Conservation (phyloP, 129 eudicot species). For the Tagetes erecta region DNA sequence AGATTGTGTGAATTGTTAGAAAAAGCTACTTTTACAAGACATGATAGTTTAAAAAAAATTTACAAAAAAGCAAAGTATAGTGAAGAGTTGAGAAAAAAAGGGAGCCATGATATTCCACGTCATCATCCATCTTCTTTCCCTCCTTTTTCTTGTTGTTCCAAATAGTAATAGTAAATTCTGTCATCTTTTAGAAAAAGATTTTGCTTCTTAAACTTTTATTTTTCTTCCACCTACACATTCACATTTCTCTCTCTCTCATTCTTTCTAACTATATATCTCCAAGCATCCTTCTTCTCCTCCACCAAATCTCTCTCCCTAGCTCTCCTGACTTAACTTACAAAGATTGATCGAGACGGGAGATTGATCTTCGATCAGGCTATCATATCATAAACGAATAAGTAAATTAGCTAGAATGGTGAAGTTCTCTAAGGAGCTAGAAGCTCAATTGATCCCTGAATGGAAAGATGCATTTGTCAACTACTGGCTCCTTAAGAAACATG, state of each 20-base stretch:
- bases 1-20: too few relatives aligned
- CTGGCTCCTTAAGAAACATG: constrained; percentile 89
- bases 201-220: constrained; percentile 34
- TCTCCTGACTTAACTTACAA: neutral
- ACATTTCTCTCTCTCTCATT: neutral
- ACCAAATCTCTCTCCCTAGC: constrained; percentile 10
- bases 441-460: constrained; percentile 98
- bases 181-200: neutral
- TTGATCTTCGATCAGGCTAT: neutral
- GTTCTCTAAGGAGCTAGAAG: constrained; percentile 93
- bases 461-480: constrained; percentile 90
- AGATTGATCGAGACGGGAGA: neutral
- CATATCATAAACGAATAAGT: too few relatives aligned
- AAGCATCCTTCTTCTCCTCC: constrained; percentile 15
- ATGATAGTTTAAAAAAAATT: neutral
- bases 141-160: neutral
- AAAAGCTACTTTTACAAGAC: too few relatives aligned
- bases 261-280: constrained; percentile 28
- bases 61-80: neutral
- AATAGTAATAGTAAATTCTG: neutral
- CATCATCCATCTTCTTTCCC: constrained; percentile 1
- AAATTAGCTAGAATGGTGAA: constrained; percentile 56
- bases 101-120: neutral
- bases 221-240: constrained; percentile 27
- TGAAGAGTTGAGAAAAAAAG: neutral